Evolutionary conservation across 2,329 filamentous ascomycete genomes (phyloP).

Genomic region (Torrubiella hemipterigena): DNA sequence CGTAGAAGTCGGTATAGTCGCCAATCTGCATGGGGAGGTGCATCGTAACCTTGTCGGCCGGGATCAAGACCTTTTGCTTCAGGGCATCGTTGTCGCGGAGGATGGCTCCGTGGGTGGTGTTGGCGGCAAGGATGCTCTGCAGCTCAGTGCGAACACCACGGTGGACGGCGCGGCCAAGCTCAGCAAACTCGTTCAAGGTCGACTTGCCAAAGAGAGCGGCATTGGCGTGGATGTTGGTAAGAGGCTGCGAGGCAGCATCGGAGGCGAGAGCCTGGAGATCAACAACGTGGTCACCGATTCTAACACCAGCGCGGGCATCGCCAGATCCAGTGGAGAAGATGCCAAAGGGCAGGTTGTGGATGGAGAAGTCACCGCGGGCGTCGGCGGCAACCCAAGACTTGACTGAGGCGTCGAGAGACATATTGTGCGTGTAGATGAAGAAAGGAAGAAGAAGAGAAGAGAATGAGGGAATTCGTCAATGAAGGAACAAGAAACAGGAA

Average conservation of each 20-base stretch:
- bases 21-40: slow-evolving; percentile 68
- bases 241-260: slow-evolving; percentile 1
- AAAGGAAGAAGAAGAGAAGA: no score
- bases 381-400: slow-evolving; percentile 8
- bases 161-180: slow-evolving; percentile 57
- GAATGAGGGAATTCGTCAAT: background rate
- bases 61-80: slow-evolving; percentile 15
- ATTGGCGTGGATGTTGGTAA: slow-evolving; percentile 18
- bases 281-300: slow-evolving; percentile 57
- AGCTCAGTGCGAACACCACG: slow-evolving; percentile 60
- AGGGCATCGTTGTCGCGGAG: slow-evolving; percentile 24
- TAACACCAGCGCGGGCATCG: slow-evolving; percentile 47
- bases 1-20: slow-evolving; percentile 81
- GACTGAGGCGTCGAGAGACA: background rate
- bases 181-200: slow-evolving; percentile 59
- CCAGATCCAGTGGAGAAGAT: slow-evolving; percentile 51
- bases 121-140: slow-evolving; percentile 43
- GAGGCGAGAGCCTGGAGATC: slow-evolving; percentile 33
- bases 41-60: slow-evolving; percentile 38
- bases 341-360: slow-evolving; percentile 65
- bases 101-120: slow-evolving; percentile 28
- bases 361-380: slow-evolving; percentile 38
- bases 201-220: slow-evolving; percentile 24
- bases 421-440: background rate
- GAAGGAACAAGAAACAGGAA: background rate